These are phyloP conservation scores for Cercospora sp. DNA, from an alignment of 2,329 filamentous ascomycete genomes.

Conservation along the genomic window DNA sequence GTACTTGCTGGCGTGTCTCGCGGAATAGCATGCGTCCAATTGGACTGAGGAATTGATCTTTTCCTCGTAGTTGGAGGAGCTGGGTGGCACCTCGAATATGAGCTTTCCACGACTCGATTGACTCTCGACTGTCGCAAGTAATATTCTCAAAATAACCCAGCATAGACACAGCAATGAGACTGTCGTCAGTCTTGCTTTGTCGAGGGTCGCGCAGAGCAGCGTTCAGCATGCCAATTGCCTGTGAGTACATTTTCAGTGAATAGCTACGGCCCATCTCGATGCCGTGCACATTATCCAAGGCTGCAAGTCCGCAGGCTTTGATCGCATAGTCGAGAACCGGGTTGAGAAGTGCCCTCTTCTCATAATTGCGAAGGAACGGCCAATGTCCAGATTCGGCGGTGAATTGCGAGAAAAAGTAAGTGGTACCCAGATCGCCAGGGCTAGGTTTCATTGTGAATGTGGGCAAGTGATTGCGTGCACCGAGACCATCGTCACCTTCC, in stretches of 20 bases:
- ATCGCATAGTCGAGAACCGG: conserved; percentile 35
- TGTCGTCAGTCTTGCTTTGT: conserved; percentile 36
- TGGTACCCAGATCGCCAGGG: conserved; percentile 33
- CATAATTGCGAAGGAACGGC: conserved; percentile 30
- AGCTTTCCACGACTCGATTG: conserved; percentile 42
- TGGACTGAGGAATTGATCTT: conserved; percentile 32
- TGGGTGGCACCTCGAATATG: conserved; percentile 42
- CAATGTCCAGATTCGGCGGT: conserved; percentile 32
- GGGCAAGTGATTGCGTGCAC: neutral
- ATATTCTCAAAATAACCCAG: conserved; percentile 43
- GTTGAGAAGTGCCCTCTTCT: conserved; percentile 22
- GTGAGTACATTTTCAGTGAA: conserved; percentile 31
- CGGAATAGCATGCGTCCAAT: conserved; percentile 34
- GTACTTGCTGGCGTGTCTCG: conserved; percentile 33
- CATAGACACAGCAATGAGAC: conserved; percentile 39
- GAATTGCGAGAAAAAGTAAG: conserved; percentile 37
- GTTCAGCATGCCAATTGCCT: conserved; percentile 40
- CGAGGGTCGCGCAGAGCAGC: conserved; percentile 35
- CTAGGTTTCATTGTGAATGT: conserved; percentile 21
- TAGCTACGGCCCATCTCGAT: conserved; percentile 29
- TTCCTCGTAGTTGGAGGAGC: conserved; percentile 38
- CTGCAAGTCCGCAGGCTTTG: conserved; percentile 37
- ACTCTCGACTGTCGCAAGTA: conserved; percentile 35
- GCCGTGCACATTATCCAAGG: conserved; percentile 33
- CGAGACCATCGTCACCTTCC: neutral